A percentile compares a stretch with the other conserved stretches of the same genome.
Conservation (phyloP, 2,329 filamentous ascomycete species). For the Penicillium sp. region DNA sequence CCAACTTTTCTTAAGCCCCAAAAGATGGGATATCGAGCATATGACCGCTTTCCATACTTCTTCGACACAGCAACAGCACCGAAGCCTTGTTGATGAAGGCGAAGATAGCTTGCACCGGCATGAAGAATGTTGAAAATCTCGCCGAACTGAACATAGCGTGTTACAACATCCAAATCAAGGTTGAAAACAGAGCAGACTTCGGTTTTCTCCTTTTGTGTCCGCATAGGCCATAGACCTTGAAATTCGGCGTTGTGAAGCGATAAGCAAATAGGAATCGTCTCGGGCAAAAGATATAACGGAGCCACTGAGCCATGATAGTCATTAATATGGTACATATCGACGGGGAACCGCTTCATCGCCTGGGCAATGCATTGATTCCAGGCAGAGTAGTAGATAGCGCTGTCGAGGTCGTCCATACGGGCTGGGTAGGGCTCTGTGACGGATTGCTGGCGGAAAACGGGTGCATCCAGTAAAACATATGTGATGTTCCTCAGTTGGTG, state of each 20-base stretch:
- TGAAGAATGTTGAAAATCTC: slow-evolving; percentile 68
- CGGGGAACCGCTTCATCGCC: slow-evolving; percentile 59
- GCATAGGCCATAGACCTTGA: slow-evolving; percentile 67
- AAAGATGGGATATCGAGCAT: slow-evolving; percentile 66
- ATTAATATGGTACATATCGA: slow-evolving; percentile 66
- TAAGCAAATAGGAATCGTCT: slow-evolving; percentile 60
- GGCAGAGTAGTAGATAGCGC: slow-evolving; percentile 65
- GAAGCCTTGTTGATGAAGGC: slow-evolving; percentile 65
- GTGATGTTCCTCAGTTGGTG: slow-evolving; percentile 64
- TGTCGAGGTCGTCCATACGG: slow-evolving; percentile 67
- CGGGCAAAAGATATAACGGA: slow-evolving; percentile 62
- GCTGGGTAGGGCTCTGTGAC: slow-evolving; percentile 63
- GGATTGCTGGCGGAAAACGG: slow-evolving; percentile 63
- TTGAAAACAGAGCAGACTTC: slow-evolving; percentile 67
- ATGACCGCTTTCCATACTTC: slow-evolving; percentile 66
- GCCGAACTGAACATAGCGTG: slow-evolving; percentile 64
- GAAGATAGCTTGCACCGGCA: slow-evolving; percentile 63
- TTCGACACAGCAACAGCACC: slow-evolving; percentile 66
- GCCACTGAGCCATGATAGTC: slow-evolving; percentile 64
- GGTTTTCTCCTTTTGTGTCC: slow-evolving; percentile 57
- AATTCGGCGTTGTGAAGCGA: slow-evolving; percentile 69
- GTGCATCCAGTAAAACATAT: slow-evolving; percentile 65
- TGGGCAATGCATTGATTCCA: slow-evolving; percentile 70
- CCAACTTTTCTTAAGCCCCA: slow-evolving; percentile 64
- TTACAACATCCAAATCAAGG: slow-evolving; percentile 54